Base-by-base conservation (phyloP, 179 eudicot genomes). In the Corrigiola litoralis region DNA sequence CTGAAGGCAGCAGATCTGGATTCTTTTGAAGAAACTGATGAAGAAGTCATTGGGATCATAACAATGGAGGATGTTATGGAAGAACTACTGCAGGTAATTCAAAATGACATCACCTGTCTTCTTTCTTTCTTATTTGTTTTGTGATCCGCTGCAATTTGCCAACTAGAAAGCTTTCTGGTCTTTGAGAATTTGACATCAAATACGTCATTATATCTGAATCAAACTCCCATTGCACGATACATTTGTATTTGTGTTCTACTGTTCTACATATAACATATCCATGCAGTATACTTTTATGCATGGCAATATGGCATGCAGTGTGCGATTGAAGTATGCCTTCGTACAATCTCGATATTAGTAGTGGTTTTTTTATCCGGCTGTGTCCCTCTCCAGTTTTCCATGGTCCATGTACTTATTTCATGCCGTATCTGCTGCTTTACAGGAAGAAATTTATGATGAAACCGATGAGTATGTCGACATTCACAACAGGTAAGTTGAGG, bases 1-100 rank as follows among this genome's bases (percentile, higher is more conserved):
- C 32, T 65, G 48, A 65, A 64, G 32, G 61, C 58, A 25, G 60
- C 58, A 45, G 82, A 79, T 50, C 67, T 74, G 10, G 74, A 71
- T 47, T 41, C 28, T 24, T 51, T 27, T 58, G 47, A 65, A 0
- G 72, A 54, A 42, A 37, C 68, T 1, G 76, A 73, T 66, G 94
- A 89, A 78, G 87, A 82, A 73, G 76, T 76, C 42, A 70, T 87
- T 24, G 94, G 96, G 42, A 79, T 89, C 51, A 89, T 89, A 46
- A 87, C 96, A 18, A 87, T 89, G 96, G 96, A 89, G 69, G 94
- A 89, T 71, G 94, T 89, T 16, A 65, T 87, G 66, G 88, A 89
- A 74, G 82, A 89, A 55, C 70, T 89, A 16, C 64, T 89, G 16
- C 96, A 89, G 96, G 95, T 88, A 74, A 38, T 40, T 52, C 38